phyloP scores from a whole-genome alignment of 164 flowering plant genomes.

The Kingdonia uniflora region DNA sequence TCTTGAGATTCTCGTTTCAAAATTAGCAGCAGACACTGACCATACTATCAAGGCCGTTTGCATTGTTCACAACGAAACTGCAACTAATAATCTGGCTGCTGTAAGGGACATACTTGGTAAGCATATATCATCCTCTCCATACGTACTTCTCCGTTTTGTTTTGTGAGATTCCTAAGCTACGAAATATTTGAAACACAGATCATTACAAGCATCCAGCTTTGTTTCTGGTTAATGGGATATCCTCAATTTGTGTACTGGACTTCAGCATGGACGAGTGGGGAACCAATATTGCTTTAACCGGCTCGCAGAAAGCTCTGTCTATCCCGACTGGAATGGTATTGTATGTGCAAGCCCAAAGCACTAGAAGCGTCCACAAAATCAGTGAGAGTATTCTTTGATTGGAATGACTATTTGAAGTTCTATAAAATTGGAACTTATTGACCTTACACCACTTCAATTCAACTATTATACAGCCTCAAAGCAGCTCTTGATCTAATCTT shows the following conservation, averaged over 20 bases:
- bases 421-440: slow-evolving; percentile 85
- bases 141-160: too few relatives aligned
- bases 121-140: slow-evolving; percentile 2
- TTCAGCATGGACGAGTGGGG: slow-evolving; percentile 99
- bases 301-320: slow-evolving; percentile 95
- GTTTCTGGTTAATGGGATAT: slow-evolving; percentile 88
- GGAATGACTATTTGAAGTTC: slow-evolving; percentile 94
- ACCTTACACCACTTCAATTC: slow-evolving; percentile 99
- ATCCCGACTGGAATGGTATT: slow-evolving; percentile 97
- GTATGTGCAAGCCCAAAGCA: slow-evolving; percentile 95
- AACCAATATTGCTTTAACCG: slow-evolving; percentile 86
- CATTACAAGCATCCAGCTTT: slow-evolving; percentile 84
- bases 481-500: slow-evolving; percentile 90
- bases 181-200: too few relatives aligned
- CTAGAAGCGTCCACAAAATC: slow-evolving; percentile 88
- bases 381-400: slow-evolving; percentile 84
- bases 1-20: slow-evolving; percentile 68
- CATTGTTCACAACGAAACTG: slow-evolving; percentile 94
- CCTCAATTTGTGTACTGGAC: slow-evolving; percentile 93
- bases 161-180: too few relatives aligned
- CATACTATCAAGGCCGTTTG: slow-evolving; percentile 92
- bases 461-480: slow-evolving; percentile 71
- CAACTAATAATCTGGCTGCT: slow-evolving; percentile 79
- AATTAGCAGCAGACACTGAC: slow-evolving; percentile 64
- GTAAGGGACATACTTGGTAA: slow-evolving; percentile 83